Evolutionary conservation across 1,284 basidiomycete species (phyloP), one percentile per base, ranked within the genome.

Genomic region (Salmacisia buchloeana): DNA sequence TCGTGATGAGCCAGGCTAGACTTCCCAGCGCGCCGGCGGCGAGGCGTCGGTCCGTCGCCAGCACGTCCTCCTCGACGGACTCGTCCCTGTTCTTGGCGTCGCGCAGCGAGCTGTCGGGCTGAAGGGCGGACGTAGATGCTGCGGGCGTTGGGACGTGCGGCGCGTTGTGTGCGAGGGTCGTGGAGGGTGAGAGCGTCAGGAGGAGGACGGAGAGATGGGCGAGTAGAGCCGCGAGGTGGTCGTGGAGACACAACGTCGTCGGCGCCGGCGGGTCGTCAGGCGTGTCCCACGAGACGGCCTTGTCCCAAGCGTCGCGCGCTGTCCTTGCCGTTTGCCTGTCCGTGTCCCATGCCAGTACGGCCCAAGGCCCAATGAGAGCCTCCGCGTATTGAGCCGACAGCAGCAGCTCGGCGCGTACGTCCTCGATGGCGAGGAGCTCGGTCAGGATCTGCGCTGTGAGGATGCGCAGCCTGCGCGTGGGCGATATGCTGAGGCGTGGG

Each of bases 301-400:
- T 78, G 13, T 78, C 80, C 88, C 89, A 90, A 12, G 85, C 83
- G 0, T 69, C 83, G 15, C 79, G 77, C 0, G 87, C 86, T 18
- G 82, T 76, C 0, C 77, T 71, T 2, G 86, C 80, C 18, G 91
- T 87, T 2, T 82, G 80, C 18, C 87, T 83, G 72, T 92, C 91
- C 25, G 86, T 80, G 70, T 94, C 92, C 75, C 88, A 85, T 21
- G 86, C 84, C 2, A 86, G 83, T 69, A 91, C 84, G 63, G 83
- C 86, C 91, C 91, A 94, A 6, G 89, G 86, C 0, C 91, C 92
- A 0, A 94, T 80, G 34, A 93, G 83, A 39, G 84, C 79, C 69
- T 91, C 88, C 61, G 84, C 82, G 31, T 90, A 88, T 58, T 81
- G 81, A 0, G 90, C 79, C 65, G 86, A 85, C 63, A 85, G 84